phyloP scores from a whole-genome alignment of 768 basidiomycete genomes.

The Piloderma croceum region DNA sequence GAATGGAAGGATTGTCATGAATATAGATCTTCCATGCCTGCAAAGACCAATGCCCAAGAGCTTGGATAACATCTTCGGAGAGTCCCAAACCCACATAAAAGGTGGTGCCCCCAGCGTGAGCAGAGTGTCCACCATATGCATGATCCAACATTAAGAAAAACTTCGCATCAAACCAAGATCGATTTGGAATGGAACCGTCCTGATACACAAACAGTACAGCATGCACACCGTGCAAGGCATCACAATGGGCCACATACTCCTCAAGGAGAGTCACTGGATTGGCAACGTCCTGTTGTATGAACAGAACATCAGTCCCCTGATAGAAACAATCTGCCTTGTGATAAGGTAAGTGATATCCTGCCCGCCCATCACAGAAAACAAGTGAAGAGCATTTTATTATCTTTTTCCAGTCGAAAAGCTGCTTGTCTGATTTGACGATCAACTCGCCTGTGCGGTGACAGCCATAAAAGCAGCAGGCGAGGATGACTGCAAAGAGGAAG shows the following conservation, averaged over 20 bases:
- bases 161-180: slow-evolving; percentile 18
- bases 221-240: slow-evolving; percentile 8
- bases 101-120: slow-evolving; percentile 20
- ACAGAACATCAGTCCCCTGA: slow-evolving; percentile 18
- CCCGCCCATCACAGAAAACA: slow-evolving; percentile 7
- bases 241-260: slow-evolving; percentile 9
- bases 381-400: slow-evolving; percentile 21
- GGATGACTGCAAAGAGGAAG: slow-evolving; percentile 18
- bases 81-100: slow-evolving; percentile 20
- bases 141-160: slow-evolving; percentile 11
- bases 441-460: slow-evolving; percentile 24
- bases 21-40: slow-evolving; percentile 21
- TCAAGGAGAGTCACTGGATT: slow-evolving; percentile 15
- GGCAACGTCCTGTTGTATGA: slow-evolving; percentile 14
- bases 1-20: slow-evolving; percentile 18
- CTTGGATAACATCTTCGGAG: slow-evolving; percentile 18
- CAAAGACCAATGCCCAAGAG: slow-evolving; percentile 21
- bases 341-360: slow-evolving; percentile 23
- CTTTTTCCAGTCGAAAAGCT: slow-evolving; percentile 20
- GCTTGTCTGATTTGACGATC: slow-evolving; percentile 10
- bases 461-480: slow-evolving; percentile 23
- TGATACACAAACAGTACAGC: slow-evolving; percentile 16
- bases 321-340: slow-evolving; percentile 27
- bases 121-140: slow-evolving; percentile 21
- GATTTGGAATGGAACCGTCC: slow-evolving; percentile 17